These are phyloP conservation scores for Trypanosomatidae sp. DNA, from an alignment of 208 protist species.

Conservation along the genomic window DNA sequence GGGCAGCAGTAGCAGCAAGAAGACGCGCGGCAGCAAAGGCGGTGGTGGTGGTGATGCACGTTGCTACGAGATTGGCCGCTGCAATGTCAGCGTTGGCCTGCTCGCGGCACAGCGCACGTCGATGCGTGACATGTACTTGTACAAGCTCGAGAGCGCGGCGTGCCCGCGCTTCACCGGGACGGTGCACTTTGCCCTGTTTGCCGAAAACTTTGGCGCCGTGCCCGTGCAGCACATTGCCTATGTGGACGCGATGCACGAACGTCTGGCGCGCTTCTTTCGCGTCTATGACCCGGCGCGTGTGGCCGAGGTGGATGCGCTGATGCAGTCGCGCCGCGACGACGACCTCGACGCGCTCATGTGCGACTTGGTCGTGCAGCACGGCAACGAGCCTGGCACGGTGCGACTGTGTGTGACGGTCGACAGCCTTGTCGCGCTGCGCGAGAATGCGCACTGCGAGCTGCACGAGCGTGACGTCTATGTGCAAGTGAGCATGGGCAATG, in stretches of 20 bases:
- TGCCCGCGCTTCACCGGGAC: conserved; percentile 21
- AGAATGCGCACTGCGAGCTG: conserved; percentile 19
- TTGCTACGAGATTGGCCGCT: conserved; percentile 49
- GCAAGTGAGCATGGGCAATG: conserved; percentile 49
- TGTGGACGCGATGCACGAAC: conserved; percentile 53
- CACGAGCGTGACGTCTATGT: conserved; percentile 31
- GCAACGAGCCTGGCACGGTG: conserved; percentile 56
- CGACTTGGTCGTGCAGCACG: conserved; percentile 53
- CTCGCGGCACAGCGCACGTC: conserved; percentile 34
- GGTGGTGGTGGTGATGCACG: too few species aligned
- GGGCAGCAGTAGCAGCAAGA: too few species aligned
- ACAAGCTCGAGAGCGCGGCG: conserved; percentile 13
- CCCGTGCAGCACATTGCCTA: conserved; percentile 13
- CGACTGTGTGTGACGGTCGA: conserved; percentile 32
- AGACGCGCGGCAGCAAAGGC: too few species aligned
- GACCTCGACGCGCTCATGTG: conserved; percentile 50
- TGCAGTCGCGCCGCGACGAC: conserved; percentile 22
- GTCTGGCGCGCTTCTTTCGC: conserved; percentile 56
- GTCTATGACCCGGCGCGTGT: conserved; percentile 57
- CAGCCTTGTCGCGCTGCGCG: conserved; percentile 23
- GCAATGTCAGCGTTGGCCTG: conserved; percentile 21
- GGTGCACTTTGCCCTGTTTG: conserved; percentile 38
- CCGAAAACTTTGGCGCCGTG: conserved; percentile 36
- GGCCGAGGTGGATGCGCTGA: conserved; percentile 37
- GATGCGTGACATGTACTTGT: conserved; percentile 52